These are phyloP conservation scores for Climacium dendroides DNA, from an alignment of 225 moss, liverwort and hornwort genomes.

Conservation along the genomic window DNA sequence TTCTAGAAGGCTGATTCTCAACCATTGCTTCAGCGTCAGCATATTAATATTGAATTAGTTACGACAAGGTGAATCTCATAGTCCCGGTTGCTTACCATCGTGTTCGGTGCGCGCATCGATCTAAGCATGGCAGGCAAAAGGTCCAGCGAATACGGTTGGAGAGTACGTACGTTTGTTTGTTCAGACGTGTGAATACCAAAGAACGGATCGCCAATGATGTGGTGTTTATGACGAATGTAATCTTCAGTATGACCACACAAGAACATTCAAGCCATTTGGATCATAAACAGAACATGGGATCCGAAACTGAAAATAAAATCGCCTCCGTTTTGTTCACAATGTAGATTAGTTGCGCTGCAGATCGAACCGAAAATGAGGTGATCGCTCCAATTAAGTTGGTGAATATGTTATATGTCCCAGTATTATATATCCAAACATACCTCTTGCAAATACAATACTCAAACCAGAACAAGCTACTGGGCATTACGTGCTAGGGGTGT, in stretches of 20 bases:
- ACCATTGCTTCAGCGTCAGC: too few species aligned
- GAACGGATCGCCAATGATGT: not conserved
- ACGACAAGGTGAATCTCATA: not conserved
- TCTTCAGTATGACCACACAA: not conserved
- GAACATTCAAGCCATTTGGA: not conserved
- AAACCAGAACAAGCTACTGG: not conserved
- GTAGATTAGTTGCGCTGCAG: not conserved
- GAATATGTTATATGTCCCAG: not conserved
- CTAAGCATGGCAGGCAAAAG: not conserved
- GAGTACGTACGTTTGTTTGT: not conserved
- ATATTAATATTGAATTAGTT: too few species aligned
- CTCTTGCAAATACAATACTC: not conserved
- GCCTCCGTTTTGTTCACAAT: not conserved
- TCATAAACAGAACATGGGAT: not conserved
- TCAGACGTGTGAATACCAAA: not conserved
- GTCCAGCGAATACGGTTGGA: not conserved
- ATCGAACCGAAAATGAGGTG: not conserved
- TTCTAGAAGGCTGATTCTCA: too few species aligned
- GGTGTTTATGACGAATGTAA: not conserved
- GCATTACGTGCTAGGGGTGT: not conserved
- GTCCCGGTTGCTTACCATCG: not conserved
- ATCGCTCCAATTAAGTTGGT: not conserved
- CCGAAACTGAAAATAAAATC: not conserved
- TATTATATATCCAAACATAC: too few species aligned
- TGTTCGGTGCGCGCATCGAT: not conserved